Base-by-base conservation (phyloP, 1,139 yeast genomes). In the Kodamaea plutei region DNA sequence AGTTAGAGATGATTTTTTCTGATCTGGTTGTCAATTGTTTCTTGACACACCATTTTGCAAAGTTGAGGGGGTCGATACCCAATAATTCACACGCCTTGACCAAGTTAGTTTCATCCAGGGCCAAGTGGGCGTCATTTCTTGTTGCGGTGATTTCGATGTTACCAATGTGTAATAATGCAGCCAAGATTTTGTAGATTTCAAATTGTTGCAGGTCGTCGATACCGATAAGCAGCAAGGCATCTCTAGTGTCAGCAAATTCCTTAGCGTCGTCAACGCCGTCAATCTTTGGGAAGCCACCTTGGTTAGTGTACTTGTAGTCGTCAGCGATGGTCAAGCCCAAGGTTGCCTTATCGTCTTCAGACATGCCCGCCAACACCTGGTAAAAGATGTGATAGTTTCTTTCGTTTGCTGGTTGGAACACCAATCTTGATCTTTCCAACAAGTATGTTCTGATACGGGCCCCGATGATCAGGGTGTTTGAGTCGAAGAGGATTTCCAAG, bases 311-410 rank as follows among this genome's bases (percentile, higher is more conserved):
- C 51, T 74, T 72, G 56, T 75, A 93, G 44, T 84, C 88, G 23
- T 70, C 76, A 14, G 89, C 80, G 8, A 59, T 52, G 1, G 78
- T 69, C 42, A 91, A 73, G 15, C 81, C 75, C 38, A 87, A 69
- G 36, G 65, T 60, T 18, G 66, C 52, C 43, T 79, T 83, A 36
- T 76, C 74, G 20, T 72, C 82, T 5, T 65, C 70, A 23, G 75
- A 56, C 50, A 89, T 70, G 37, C 98, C 98, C 18, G 79, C 78
- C 50, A 89, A 67, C 41, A 91, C 57, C 63, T 91, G 99, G 61
- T 91, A 93, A 54, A 91, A 91, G 33, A 91, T 89, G 54, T 91
- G 98, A 57, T 91, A 91, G 54, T 91, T 91, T 58, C 98, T 76
- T 61, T 91, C 98, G 8, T 75, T 65, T 10, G 70, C 55, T 2